Percentiles rank a stretch among this genome's conserved stretches.
Conservation (phyloP, 208 protist species). For the Leptomonas seymouri region DNA sequence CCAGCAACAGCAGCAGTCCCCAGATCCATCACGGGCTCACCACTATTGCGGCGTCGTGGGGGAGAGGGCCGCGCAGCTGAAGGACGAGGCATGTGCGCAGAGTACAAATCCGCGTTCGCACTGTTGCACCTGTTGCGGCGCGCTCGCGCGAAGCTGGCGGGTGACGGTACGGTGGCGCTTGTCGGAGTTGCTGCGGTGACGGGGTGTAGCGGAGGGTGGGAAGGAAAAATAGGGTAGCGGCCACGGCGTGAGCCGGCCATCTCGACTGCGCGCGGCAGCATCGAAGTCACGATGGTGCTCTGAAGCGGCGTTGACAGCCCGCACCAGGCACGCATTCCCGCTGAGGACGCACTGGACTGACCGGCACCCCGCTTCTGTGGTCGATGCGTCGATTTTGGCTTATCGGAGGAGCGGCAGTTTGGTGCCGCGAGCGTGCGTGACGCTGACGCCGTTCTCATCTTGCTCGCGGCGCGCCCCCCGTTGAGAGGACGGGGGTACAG, state of each 20-base stretch:
- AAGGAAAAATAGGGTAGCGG: background rate
- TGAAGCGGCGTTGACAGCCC: slow-evolving; percentile 21
- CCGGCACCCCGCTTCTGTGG: background rate
- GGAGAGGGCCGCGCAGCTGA: background rate
- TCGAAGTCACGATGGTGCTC: slow-evolving; percentile 68
- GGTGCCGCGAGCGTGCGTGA: background rate
- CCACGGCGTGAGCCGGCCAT: slow-evolving; percentile 23
- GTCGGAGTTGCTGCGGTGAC: background rate
- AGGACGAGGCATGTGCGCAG: slow-evolving; percentile 1
- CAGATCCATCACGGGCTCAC: background rate
- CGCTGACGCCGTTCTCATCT: background rate
- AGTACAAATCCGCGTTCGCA: slow-evolving; percentile 13
- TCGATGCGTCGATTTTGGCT: background rate
- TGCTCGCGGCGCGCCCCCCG: background rate
- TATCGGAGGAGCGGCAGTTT: background rate
- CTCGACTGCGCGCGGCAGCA: slow-evolving; percentile 55
- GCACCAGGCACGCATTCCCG: background rate
- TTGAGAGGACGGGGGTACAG: slow-evolving; percentile 21
- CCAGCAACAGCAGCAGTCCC: too few species aligned
- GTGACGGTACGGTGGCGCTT: background rate
- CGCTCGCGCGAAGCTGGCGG: background rate
- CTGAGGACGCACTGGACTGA: background rate
- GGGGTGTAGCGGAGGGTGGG: background rate
- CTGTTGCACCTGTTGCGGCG: slow-evolving; percentile 3
- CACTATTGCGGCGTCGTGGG: background rate